A percentile compares a stretch with the other conserved stretches of the same genome.
phyloP scores from a whole-genome alignment of 345 rosid genomes.

The Euphorbia lathyris region DNA sequence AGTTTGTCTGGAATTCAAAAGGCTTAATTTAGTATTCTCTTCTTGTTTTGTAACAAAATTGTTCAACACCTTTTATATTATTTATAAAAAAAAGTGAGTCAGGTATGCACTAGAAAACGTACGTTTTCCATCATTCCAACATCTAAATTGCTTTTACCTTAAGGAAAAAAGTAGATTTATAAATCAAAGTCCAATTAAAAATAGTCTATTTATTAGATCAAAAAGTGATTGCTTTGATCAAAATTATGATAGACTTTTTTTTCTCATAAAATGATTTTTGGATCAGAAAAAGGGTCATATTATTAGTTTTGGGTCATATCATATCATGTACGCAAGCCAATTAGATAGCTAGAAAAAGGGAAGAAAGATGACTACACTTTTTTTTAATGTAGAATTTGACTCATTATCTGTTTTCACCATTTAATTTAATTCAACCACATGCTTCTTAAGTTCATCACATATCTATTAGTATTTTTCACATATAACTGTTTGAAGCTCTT shows the following conservation, averaged over 20 bases:
- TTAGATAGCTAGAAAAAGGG: no score
- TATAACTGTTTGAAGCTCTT: no score
- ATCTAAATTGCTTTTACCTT: not conserved
- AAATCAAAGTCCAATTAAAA: constrained; percentile 9
- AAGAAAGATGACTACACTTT: not conserved
- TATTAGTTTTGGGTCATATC: not conserved
- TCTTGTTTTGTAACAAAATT: not conserved
- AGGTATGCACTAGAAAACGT: no score
- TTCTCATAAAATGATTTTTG: not conserved
- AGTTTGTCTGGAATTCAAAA: constrained; percentile 30
- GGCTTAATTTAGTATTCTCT: not conserved
- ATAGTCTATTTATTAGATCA: not conserved
- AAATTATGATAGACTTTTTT: constrained; percentile 8
- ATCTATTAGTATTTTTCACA: no score
- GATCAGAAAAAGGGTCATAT: constrained; percentile 3
- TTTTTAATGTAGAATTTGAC: not conserved
- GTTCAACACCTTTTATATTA: not conserved
- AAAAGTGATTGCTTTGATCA: not conserved
- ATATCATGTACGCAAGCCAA: no score
- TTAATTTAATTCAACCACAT: no score
- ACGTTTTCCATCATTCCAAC: no score
- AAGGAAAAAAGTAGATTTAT: not conserved
- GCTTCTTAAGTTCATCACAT: no score
- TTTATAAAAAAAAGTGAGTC: not conserved
- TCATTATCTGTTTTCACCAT: no score